Conservation (phyloP, 352 stramenopile genomes). For the Pythium insidiosum region DNA sequence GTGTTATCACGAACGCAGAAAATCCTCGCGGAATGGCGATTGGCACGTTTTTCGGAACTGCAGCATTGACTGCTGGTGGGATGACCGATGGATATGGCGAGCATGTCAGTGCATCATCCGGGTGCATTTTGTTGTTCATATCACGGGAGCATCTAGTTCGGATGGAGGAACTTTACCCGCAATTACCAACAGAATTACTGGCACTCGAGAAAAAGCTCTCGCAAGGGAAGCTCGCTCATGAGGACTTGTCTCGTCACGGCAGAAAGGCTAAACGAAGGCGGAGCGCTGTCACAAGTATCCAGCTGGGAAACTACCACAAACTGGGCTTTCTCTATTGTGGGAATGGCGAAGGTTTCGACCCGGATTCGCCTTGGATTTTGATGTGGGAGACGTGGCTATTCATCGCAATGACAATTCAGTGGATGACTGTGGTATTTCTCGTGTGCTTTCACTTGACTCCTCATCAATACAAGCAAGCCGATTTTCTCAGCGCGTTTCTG, state of each 20-base stretch:
- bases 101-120: constrained; percentile 20
- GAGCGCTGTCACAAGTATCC: too few species aligned
- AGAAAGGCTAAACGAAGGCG: too few species aligned
- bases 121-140: constrained; percentile 26
- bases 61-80: constrained; percentile 7
- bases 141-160: constrained; percentile 15
- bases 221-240: constrained; percentile 21
- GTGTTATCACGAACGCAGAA: constrained; percentile 6
- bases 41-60: constrained; percentile 23
- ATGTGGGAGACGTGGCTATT: constrained; percentile 38
- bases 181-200: constrained; percentile 11
- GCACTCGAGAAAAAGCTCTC: constrained; percentile 20
- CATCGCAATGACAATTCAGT: constrained; percentile 35
- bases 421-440: constrained; percentile 28
- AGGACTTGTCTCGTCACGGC: constrained; percentile 1
- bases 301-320: neutral
- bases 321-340: neutral
- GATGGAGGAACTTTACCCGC: constrained; percentile 20
- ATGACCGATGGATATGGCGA: constrained; percentile 19
- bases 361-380: constrained; percentile 23
- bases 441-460: constrained; percentile 30
- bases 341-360: constrained; percentile 16
- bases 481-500: constrained; percentile 21
- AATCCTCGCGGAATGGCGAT: constrained; percentile 13
- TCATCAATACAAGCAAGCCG: constrained; percentile 11